Base-by-base conservation (phyloP, 805 yeast species). In the Kuraishia molischiana region DNA sequence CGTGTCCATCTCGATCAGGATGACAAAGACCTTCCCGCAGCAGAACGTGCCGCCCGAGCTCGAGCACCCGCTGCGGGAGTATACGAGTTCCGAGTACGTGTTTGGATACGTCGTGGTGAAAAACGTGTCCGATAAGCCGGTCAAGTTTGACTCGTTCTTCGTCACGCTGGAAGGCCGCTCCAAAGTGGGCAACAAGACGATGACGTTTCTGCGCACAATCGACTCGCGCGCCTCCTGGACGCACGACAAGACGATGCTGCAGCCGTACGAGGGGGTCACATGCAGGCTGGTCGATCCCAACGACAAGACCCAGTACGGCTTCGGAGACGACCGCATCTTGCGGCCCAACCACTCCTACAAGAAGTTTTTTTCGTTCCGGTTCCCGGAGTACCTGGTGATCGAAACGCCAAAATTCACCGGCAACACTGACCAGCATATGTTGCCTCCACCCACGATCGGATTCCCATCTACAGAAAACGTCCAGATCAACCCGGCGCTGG, bases 51-150 rank as follows among this genome's bases (percentile, higher is more conserved):
- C 29, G 10, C 24, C 41, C 5, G 53, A 54, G 24, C 42, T 49
- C n/a, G 67, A 62, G 36, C 48, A 52, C 13, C 51, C 59, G 29
- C 48, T 71, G 20, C 63, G 65, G 40, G 84, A 77, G 51, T 81
- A 72, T 49, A 72, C 72, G 15, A 77, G 79, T 10, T 85, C 85
- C n/a, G 87, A 80, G 49, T 63, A 64, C 17, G 62, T 81, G 11
- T 68, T 73, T 48, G 90, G 90, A 0, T 74, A 68, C 46, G 56
- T 70, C 5, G 44, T 53, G 0, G 58, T 74, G 17, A 56, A 60
- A 37, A 76, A 75, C 46, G 56, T 46, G 5, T 53, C 72, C 2
- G 37, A 50, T 1, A 44, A 54, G 14, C 58, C 64, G 0, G 60
- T 79, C 17, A 69, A 71, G 2, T 81, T 79, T 49, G 81, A 79